Conservation (phyloP, 495 filamentous ascomycete species). For the Neurospora sublineolata region DNA sequence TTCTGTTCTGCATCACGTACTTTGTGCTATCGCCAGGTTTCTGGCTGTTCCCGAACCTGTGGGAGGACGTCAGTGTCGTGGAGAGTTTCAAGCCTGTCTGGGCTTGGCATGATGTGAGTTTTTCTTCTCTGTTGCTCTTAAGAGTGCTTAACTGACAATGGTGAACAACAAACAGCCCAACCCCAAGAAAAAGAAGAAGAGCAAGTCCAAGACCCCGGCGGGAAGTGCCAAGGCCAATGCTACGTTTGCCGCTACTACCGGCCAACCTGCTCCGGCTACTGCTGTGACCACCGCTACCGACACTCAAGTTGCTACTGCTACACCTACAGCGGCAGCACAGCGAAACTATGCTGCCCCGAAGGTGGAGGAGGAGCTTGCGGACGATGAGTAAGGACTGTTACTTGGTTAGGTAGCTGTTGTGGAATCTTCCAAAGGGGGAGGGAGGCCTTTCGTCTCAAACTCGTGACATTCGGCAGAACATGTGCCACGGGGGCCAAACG, state of each 20-base stretch:
- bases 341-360: constrained; percentile 42
- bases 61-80: constrained; percentile 97
- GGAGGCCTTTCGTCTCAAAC: background rate
- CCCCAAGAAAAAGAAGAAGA: constrained; percentile 48
- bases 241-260: constrained; percentile 34
- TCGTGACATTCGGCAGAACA: background rate
- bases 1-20: constrained; percentile 88
- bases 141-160: constrained; percentile 2
- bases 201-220: constrained; percentile 42
- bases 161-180: constrained; percentile 2
- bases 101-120: constrained; percentile 93
- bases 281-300: constrained; percentile 49
- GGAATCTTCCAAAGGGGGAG: background rate
- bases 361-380: constrained; percentile 60
- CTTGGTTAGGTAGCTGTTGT: background rate
- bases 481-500: background rate
- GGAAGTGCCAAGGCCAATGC: constrained; percentile 30
- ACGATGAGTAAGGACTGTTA: constrained; percentile 34
- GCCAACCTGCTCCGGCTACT: constrained; percentile 43
- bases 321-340: constrained; percentile 20
- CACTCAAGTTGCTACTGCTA: constrained; percentile 33
- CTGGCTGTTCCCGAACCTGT: constrained; percentile 96
- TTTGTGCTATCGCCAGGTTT: constrained; percentile 76
- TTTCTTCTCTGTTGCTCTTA: constrained; percentile 3
- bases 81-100: constrained; percentile 94